Evolutionary conservation across 1,284 basidiomycete genomes (phyloP), one percentile per base, ranked within the genome.

Genomic region (Trichosporon sp.): DNA sequence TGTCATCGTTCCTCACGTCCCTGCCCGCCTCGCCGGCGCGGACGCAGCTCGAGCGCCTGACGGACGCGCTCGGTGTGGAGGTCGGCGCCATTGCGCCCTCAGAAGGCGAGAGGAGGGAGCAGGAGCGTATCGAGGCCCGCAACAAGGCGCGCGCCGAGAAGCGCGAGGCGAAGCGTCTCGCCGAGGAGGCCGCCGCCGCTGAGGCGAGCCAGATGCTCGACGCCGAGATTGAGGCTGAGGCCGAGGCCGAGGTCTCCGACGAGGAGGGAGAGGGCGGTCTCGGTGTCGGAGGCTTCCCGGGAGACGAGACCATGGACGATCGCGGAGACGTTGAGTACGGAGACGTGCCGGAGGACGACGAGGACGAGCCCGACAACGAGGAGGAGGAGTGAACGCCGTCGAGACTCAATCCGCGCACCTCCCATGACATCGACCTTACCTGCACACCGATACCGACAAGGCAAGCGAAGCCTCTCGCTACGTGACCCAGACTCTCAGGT

Each of bases 21-120:
- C 74, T 79, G 29, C 70, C 71, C 0, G 38, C 74, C 13, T 75
- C 75, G 9, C 75, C 80, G 6, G 70, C 75, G 13, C 77, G 77
- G 23, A 82, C 81, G 2, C 82, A 83, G 67, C 75, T 83, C 25
- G 81, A 82, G 68, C 73, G 82, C 15, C 74, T 83, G 29, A 74
- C 77, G 18, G 82, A 83, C 69, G 79, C 81, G 2, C 72, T 83
- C 15, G 82, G 82, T 12, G 81, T 83, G 0, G 78, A 81, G 60
- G 73, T 75, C 2, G 81, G 81, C 7, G 68, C 73, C 3, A 79
- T 83, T 9, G 73, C 67, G 5, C 75, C 76, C 13, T 68, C 70
- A n/a, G 80, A 81, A 66, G 75, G 72, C 6, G 76, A 80, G 63
- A 62, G 73, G 51, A 66, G 79, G 15, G 78, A 79, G 67, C 73